Percentiles rank a stretch among this genome's conserved stretches.
Conservation (phyloP, 2,329 filamentous ascomycete species). For the Myotisia sp. region DNA sequence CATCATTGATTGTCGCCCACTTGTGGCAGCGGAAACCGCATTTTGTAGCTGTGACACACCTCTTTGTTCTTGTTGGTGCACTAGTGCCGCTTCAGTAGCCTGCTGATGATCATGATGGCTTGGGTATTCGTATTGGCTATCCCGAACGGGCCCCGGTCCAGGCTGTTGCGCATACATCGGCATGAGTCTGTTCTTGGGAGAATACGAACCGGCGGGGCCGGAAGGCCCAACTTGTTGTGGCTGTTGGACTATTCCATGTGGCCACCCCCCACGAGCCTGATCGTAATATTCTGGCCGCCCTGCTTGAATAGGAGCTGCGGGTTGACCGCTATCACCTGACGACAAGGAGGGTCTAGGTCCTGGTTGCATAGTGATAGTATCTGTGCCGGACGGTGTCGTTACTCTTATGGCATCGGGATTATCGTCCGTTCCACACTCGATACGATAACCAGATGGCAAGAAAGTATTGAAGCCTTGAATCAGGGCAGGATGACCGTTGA, state of each 20-base stretch:
- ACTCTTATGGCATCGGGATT: conserved; percentile 94
- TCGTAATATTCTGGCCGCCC: conserved; percentile 28
- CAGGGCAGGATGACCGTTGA: conserved; percentile 84
- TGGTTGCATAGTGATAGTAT: conserved; percentile 66
- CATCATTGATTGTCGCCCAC: conserved; percentile 33
- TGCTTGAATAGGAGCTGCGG: conserved; percentile 10
- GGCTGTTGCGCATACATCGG: conserved; percentile 25
- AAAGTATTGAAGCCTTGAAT: conserved; percentile 99
- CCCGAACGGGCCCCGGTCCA: conserved; percentile 26
- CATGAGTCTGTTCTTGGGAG: conserved; percentile 28
- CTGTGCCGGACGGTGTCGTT: conserved; percentile 95
- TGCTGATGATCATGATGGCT: conserved; percentile 31
- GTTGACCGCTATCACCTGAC: conserved; percentile 16
- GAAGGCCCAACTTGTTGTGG: conserved; percentile 9
- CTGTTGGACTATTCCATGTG: conserved; percentile 22
- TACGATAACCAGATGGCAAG: conserved; percentile 84
- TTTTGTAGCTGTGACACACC: conserved; percentile 53
- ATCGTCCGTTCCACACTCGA: conserved; percentile 86
- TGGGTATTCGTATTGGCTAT: conserved; percentile 31
- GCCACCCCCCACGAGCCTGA: conserved; percentile 27
- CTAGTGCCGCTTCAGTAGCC: conserved; percentile 32
- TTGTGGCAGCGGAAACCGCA: conserved; percentile 47
- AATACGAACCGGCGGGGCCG: conserved; percentile 25
- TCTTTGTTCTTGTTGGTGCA: conserved; percentile 51
- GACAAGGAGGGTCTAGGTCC: conserved; percentile 24